These are phyloP conservation scores for Olyra latifolia DNA, from an alignment of 176 grass and related monocot species.

Conservation along the genomic window DNA sequence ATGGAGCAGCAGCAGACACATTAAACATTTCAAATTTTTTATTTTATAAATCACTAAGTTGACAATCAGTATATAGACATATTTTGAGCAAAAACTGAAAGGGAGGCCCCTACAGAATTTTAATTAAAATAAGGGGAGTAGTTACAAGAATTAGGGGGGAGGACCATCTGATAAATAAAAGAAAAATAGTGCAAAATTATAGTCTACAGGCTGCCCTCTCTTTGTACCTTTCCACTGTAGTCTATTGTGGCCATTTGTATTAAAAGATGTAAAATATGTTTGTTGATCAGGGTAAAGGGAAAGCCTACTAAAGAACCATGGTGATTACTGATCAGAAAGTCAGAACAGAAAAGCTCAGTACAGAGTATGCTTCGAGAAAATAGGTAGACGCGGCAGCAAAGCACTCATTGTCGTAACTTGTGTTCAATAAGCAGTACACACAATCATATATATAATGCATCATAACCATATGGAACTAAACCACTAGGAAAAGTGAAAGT, in stretches of 20 bases:
- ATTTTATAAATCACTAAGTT: neutral
- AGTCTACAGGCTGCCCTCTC: neutral
- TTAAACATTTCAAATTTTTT: neutral
- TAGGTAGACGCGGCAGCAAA: conserved; percentile 16
- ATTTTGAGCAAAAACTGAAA: no score
- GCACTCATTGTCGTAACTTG: conserved; percentile 30
- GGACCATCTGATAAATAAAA: neutral
- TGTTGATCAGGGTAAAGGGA: conserved; percentile 10
- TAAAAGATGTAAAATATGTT: neutral
- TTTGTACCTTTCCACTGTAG: conserved; percentile 20
- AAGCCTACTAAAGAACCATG: conserved; percentile 23
- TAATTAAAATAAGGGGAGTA: no score
- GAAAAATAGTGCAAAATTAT: neutral
- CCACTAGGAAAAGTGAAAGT: conserved; percentile 39
- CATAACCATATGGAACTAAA: conserved; percentile 40
- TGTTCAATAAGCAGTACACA: conserved; percentile 19
- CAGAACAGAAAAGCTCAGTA: conserved; percentile 23
- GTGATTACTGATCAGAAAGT: conserved; percentile 15
- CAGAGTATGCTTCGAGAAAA: conserved; percentile 20
- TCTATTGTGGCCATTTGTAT: conserved; percentile 4
- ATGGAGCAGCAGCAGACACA: neutral
- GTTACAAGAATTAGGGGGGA: no score
- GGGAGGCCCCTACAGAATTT: no score
- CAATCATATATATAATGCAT: conserved; percentile 45
- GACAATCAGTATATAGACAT: no score